A percentile compares a stretch with the other conserved stretches of the same genome.
These are phyloP conservation scores for Ophiostoma quercus DNA, from an alignment of 2,329 filamentous ascomycete species.

Conservation along the genomic window DNA sequence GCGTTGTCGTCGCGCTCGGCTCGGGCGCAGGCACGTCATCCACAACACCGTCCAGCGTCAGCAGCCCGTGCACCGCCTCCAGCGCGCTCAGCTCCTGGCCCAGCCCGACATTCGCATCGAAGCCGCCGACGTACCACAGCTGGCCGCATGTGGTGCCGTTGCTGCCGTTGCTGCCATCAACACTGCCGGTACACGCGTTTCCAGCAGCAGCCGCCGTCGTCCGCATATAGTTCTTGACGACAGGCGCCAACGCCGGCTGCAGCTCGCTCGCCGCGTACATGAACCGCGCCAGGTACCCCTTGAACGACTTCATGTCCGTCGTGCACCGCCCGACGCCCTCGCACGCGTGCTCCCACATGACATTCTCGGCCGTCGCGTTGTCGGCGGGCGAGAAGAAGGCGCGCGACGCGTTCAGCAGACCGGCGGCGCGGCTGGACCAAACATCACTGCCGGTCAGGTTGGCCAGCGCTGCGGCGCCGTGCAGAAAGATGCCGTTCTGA, in stretches of 20 bases:
- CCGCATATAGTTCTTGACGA: constrained; percentile 46
- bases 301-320: constrained; percentile 62
- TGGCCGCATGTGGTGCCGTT: constrained; percentile 53
- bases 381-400: constrained; percentile 50
- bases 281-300: constrained; percentile 61
- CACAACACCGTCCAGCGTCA: constrained; percentile 33
- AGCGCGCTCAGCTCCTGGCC: constrained; percentile 62
- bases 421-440: constrained; percentile 51
- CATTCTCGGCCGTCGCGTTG: constrained; percentile 44
- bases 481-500: constrained; percentile 59
- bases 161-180: constrained; percentile 27
- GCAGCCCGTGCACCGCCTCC: constrained; percentile 56
- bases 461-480: constrained; percentile 59
- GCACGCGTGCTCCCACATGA: constrained; percentile 65
- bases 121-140: constrained; percentile 56
- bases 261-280: constrained; percentile 55
- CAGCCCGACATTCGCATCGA: constrained; percentile 51
- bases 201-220: constrained; percentile 53
- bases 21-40: neutral
- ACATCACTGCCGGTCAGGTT: constrained; percentile 51
- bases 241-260: constrained; percentile 48
- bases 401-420: constrained; percentile 47
- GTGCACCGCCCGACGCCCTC: constrained; percentile 54
- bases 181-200: constrained; percentile 49
- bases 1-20: neutral